Evolutionary conservation across 1,284 basidiomycete species (phyloP).

Genomic region (Puccinia polysora): DNA sequence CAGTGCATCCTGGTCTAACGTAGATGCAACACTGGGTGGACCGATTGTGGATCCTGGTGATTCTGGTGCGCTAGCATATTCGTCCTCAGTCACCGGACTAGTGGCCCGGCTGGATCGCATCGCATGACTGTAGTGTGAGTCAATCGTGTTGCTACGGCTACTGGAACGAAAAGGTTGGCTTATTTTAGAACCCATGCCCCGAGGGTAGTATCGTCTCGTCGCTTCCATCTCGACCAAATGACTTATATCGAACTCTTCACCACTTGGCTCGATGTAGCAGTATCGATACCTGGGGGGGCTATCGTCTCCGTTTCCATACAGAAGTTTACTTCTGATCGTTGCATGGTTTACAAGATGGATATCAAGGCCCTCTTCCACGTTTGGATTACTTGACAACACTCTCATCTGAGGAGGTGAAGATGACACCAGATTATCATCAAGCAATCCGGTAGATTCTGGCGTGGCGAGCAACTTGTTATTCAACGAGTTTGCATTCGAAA

Average conservation of each 20-base stretch:
- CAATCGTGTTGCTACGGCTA: background rate
- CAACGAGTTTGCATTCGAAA: background rate
- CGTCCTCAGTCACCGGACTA: constrained; percentile 45
- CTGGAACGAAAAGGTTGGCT: background rate
- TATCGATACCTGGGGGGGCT: constrained; percentile 64
- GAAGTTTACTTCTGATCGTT: constrained; percentile 69
- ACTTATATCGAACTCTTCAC: constrained; percentile 78
- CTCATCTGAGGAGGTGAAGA: background rate
- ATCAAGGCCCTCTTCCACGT: constrained; percentile 78
- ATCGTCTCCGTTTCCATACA: constrained; percentile 55
- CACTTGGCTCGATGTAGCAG: constrained; percentile 79
- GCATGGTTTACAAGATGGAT: constrained; percentile 75
- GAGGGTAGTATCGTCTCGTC: constrained; percentile 47
- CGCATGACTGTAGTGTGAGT: constrained; percentile 8
- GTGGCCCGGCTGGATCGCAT: constrained; percentile 37
- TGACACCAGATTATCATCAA: constrained; percentile 52
- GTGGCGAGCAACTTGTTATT: too few species aligned
- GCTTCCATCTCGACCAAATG: constrained; percentile 84
- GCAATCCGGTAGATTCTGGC: constrained; percentile 84
- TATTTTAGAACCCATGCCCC: background rate
- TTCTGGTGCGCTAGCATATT: constrained; percentile 40
- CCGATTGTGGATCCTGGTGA: constrained; percentile 18
- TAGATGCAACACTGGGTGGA: constrained; percentile 22
- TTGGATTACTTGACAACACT: constrained; percentile 64
- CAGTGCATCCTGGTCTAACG: background rate